These are phyloP conservation scores for Jackrogersella multiformis DNA, from an alignment of 495 filamentous ascomycete species.

Conservation along the genomic window DNA sequence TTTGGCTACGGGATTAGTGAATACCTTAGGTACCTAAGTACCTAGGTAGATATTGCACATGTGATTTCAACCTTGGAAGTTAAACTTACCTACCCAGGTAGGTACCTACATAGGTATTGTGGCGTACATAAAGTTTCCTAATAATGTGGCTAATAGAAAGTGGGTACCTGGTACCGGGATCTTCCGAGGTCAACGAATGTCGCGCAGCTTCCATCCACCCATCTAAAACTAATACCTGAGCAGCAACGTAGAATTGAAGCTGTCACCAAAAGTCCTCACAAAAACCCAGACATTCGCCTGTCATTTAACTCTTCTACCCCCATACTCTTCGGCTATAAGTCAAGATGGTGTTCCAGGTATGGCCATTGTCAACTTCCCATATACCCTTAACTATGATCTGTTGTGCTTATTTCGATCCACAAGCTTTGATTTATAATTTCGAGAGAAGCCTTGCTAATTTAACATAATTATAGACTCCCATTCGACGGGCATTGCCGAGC, in stretches of 20 bases:
- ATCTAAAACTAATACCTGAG: too few species aligned
- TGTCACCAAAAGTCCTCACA: constrained; percentile 34
- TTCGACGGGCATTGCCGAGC: constrained; percentile 45
- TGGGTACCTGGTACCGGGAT: too few species aligned
- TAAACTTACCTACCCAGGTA: neutral
- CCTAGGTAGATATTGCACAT: too few species aligned
- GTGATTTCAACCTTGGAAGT: too few species aligned
- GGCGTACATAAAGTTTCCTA: too few species aligned
- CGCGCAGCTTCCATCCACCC: constrained; percentile 45
- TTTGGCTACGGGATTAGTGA: too few species aligned
- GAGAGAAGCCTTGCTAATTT: constrained; percentile 29
- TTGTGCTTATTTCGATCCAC: neutral
- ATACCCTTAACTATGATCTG: neutral
- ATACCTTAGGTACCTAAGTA: too few species aligned
- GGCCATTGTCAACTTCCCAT: constrained; percentile 10
- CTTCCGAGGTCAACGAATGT: constrained; percentile 41
- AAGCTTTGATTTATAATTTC: neutral
- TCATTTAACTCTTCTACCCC: constrained; percentile 29
- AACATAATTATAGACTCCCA: constrained; percentile 46
- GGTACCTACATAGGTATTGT: neutral
- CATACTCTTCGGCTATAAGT: constrained; percentile 18
- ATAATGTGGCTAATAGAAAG: too few species aligned
- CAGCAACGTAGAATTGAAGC: constrained; percentile 34
- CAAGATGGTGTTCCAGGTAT: constrained; percentile 57
- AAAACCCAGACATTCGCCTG: constrained; percentile 5